Evolutionary conservation across 352 stramenopile species (phyloP).

Genomic region (Pythium phragmiticola): DNA sequence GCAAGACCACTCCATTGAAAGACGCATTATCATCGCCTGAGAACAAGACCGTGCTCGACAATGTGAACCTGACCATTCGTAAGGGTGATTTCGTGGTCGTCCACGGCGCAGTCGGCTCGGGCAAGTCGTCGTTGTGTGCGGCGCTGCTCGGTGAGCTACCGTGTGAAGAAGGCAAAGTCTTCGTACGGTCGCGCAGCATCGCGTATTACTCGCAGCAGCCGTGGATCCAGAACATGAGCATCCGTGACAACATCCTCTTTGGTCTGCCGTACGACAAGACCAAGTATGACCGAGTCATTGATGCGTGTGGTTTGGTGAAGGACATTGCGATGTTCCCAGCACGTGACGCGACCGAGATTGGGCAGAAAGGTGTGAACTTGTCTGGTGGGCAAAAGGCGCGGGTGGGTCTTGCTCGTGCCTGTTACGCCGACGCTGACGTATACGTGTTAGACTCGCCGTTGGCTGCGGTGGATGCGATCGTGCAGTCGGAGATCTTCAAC

Average conservation of each 20-base stretch:
- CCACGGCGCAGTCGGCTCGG: conserved; percentile 40
- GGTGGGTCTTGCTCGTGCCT: conserved; percentile 65
- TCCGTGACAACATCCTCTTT: conserved; percentile 96
- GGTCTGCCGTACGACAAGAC: conserved; percentile 48
- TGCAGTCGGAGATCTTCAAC: conserved; percentile 91
- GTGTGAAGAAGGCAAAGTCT: conserved; percentile 31
- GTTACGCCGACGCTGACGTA: conserved; percentile 58
- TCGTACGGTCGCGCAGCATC: conserved; percentile 31
- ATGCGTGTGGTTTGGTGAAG: conserved; percentile 73
- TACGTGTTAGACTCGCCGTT: conserved; percentile 94
- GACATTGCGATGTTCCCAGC: conserved; percentile 85
- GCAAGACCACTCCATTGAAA: neutral
- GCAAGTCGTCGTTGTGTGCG: conserved; percentile 49
- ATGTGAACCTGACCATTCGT: conserved; percentile 42
- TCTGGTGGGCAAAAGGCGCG: conserved; percentile 92
- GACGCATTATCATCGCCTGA: neutral
- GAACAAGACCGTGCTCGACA: conserved; percentile 28
- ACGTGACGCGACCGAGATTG: conserved; percentile 94
- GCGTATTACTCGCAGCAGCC: conserved; percentile 82
- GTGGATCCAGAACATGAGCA: conserved; percentile 94
- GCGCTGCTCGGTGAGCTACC: conserved; percentile 79
- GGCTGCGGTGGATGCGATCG: conserved; percentile 92
- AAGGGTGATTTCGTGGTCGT: conserved; percentile 46
- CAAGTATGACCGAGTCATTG: conserved; percentile 55
- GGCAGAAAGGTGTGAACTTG: conserved; percentile 94